phyloP scores from a whole-genome alignment of 805 yeast species.

The Saccharomycopsis fodiens region DNA sequence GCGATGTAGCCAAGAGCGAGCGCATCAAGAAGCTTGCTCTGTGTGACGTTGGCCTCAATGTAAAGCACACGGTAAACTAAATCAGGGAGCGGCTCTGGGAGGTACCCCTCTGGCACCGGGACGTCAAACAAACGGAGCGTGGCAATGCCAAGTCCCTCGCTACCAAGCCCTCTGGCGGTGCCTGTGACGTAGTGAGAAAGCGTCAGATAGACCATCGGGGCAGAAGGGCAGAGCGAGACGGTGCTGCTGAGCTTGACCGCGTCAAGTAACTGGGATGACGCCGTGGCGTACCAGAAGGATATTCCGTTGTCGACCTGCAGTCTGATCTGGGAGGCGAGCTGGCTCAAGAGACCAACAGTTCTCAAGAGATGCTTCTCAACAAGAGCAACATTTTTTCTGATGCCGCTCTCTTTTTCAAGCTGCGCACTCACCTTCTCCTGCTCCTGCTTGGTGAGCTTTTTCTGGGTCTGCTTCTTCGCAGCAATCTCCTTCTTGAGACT shows the following conservation, averaged over 20 bases:
- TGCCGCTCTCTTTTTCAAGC: conserved; percentile 48
- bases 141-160: conserved; percentile 57
- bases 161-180: conserved; percentile 36
- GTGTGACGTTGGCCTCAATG: conserved; percentile 65
- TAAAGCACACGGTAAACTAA: conserved; percentile 62
- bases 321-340: conserved; percentile 34
- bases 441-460: conserved; percentile 73
- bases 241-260: conserved; percentile 23
- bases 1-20: conserved; percentile 63
- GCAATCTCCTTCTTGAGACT: conserved; percentile 69
- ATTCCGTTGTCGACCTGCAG: conserved; percentile 62
- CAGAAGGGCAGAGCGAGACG: conserved; percentile 33
- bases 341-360: conserved; percentile 44
- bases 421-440: conserved; percentile 55
- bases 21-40: conserved; percentile 62
- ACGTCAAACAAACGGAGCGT: conserved; percentile 51
- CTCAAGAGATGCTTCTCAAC: conserved; percentile 36
- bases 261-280: conserved; percentile 42
- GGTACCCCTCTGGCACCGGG: conserved; percentile 36
- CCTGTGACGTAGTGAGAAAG: conserved; percentile 44
- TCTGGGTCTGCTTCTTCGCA: conserved; percentile 38
- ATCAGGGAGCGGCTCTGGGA: conserved; percentile 45
- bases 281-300: conserved; percentile 62
- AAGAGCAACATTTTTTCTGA: conserved; percentile 40
- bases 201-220: conserved; percentile 44